phyloP scores from a whole-genome alignment of 345 rosid genomes.

The Brassica carinata region DNA sequence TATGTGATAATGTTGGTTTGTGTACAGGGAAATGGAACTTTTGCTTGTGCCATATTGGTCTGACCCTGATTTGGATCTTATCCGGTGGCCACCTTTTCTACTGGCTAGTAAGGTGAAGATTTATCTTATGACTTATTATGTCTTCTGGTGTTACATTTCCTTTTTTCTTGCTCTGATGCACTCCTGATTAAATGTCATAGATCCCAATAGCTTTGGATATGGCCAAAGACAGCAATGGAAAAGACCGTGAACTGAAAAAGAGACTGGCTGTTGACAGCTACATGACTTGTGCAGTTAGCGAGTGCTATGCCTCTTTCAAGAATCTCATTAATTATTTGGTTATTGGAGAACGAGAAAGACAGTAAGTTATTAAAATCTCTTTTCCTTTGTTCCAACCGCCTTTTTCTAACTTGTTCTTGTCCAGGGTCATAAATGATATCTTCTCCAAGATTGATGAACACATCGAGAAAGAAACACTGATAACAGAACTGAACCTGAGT shows the following conservation, averaged over 20 bases:
- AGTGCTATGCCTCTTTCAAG: constrained; percentile 58
- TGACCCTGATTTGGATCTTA: constrained; percentile 49
- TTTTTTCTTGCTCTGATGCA: background rate
- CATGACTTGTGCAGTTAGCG: constrained; percentile 58
- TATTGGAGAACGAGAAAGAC: constrained; percentile 48
- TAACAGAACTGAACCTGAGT: constrained; percentile 58
- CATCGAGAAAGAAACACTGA: constrained; percentile 40
- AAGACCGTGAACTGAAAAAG: constrained; percentile 55
- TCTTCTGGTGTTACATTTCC: background rate
- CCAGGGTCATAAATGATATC: constrained; percentile 62
- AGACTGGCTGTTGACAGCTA: constrained; percentile 51
- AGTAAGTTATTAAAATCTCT: constrained; percentile 37
- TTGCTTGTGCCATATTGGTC: constrained; percentile 61
- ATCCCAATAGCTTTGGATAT: constrained; percentile 68
- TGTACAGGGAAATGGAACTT: constrained; percentile 53
- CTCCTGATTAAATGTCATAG: constrained; percentile 33
- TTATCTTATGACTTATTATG: constrained; percentile 7
- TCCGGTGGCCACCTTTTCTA: constrained; percentile 67
- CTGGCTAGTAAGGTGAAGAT: constrained; percentile 59
- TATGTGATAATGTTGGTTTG: background rate
- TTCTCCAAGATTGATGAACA: constrained; percentile 57
- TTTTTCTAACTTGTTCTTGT: constrained; percentile 35
- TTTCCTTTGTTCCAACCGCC: background rate
- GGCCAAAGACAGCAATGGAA: constrained; percentile 61
- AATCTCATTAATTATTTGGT: constrained; percentile 53